Evolutionary conservation across 495 filamentous ascomycete species (phyloP), one percentile per base, ranked within the genome.

Genomic region (Rhizodiscina lignyota): DNA sequence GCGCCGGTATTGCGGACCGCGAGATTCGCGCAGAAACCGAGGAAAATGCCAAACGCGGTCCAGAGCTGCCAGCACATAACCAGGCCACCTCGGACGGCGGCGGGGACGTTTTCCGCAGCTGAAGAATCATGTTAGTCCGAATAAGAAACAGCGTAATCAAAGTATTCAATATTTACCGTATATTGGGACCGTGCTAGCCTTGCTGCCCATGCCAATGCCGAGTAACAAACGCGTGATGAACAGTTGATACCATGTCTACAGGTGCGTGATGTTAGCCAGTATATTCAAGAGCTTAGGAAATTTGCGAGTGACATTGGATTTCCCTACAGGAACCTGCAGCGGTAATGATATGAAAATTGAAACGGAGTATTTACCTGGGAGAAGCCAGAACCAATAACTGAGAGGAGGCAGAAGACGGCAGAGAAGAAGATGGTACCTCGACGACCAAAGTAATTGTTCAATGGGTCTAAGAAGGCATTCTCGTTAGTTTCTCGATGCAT

Each of bases 1-100:
- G 40, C 35, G 5, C 63, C 66, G 6, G 62, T 54, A 18, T 69
- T 48, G 30, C 61, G 56, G 17, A 87, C 72, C 1, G 69, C 70
- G 18, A 91, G 56, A 43, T 87, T 85, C 24, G 79, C 70, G 33
- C 63, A 69, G 1, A 66, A 72, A 12, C 82, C 82, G 1, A 56
- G 39, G 37, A 54, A 48, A 36, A 51, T 52, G 10, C 29, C 79
- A 40, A 85, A 85, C 1, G 80, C 81, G 5, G 79, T 83, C 79
- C 80, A 85, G 52, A 85, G 61, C 44, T 91, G 82, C 81, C 80
- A 87, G 12, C 60, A 68, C 81, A 91, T 87, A 24, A 82, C 77
- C n/a, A 91, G 55, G 5, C 69, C 78, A 31, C 83, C 83, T 43
- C 83, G 67, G 35, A 91, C 77, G 16, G 60, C 51, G 12, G 83